Base-by-base conservation (phyloP, 306 rosid genomes). In the Quercus agrifolia region DNA sequence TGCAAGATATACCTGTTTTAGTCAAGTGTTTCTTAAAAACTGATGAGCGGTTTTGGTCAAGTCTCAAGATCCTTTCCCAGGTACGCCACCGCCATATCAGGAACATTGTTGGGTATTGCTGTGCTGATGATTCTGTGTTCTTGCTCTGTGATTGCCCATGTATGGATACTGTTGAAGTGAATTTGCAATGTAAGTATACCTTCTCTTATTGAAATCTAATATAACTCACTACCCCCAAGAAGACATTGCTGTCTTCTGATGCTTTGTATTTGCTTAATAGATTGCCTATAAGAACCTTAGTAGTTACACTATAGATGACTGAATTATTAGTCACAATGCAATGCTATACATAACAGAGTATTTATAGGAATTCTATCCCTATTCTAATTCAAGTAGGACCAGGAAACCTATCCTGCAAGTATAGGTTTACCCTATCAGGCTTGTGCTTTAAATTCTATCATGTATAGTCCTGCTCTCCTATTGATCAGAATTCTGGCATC, bases 101-200 rank as follows among this genome's bases (percentile, higher is more conserved):
- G 46, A 83, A 70, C 61, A 82, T 83, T 28, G 80, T 78, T 33
- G 86, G 86, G 55, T 78, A 78, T 77, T 74, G 80, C 80, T 58
- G 58, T 68, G 28, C 59, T 18, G 74, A 33, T 11, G 70, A 54
- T 27, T 41, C 59, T 51, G 4, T 33, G 31, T 74, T 54, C 83
- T 23, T 83, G 83, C 67, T 83, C 63, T 70, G 64, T 2, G 83
- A 78, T 44, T 73, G 0, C 28, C 74, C 68, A 9, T 70, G 74
- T 54, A 15, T 51, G 55, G 77, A 70, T 33, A 55, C 31, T 10
- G 28, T 69, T 55, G 71, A 66, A 3, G 0, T 3, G 41, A 78
- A 69, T 52, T 56, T 78, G 38, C 70, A 52, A 70, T 19, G 86
- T 83, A 61, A 83, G 83, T 51, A 44, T 2, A 19, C 20, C 59